Base-by-base conservation (phyloP, 768 basidiomycete species). In the Termitomyces sp. region DNA sequence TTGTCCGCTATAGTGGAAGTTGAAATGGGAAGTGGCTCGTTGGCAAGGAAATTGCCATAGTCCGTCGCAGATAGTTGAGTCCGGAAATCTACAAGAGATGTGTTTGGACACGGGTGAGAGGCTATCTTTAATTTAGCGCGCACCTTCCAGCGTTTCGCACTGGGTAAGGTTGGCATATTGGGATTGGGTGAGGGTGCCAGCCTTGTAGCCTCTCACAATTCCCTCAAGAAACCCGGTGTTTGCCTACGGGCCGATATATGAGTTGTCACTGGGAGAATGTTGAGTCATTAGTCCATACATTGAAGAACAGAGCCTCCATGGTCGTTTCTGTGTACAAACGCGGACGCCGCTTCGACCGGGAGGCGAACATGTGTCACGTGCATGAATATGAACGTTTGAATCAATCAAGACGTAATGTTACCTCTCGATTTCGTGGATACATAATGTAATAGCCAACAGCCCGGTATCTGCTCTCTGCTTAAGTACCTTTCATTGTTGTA, bases 31-130 rank as follows among this genome's bases (percentile, higher is more conserved):
- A 93, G 80, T 2, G 96, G 87, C 69, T 99, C 97, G 65, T 98
- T 98, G 28, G 96, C 87, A 45, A 99, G 87, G 72, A 99, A 99
- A 74, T 92, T 96, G 66, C 95, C 94, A 69, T 99, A 99, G 74
- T 99, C 97, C 5, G 96, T 98, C 12, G 95, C 84, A 15, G 93
- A 90, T 32, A 99, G 79, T 67, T 99, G 97, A 45, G 97, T 94
- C 59, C 92, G 81, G 71, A 99, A 86, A 73, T 99, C 97, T 98
- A 64, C 3, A 4, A n/a, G 40, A 38, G 28, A 26, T 22, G 7
- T 21, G 19, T 42, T 45, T 7, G 49, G 30, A 22, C 11, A 35
- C 15, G 30, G 49, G 21, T 10, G 17, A 17, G 24, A 47, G 24
- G 14, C 26, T 22, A 21, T 21, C 32, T 30, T n/a, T 19, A 22